Evolutionary conservation across 2,329 filamentous ascomycete species (phyloP), one percentile per base, ranked within the genome.

Genomic region (Blastomyces parvus): DNA sequence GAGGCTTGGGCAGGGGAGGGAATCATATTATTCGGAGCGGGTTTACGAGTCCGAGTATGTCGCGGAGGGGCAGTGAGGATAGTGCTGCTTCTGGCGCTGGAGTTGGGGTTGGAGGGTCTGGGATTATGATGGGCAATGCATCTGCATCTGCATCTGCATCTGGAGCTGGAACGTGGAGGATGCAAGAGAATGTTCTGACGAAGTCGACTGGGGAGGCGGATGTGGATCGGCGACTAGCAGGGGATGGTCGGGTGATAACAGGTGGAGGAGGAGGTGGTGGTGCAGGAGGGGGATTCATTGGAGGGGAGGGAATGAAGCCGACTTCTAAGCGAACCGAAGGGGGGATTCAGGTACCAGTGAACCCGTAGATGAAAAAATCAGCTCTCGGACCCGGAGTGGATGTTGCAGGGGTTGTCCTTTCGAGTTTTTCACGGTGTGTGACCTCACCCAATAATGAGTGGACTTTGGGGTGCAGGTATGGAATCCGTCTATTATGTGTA

Each of bases 11-110:
- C 19, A 22, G 44, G 44, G 46, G n/a, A 50, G 46, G 46, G 46
- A 25, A 22, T 48, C 40, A 42, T 42, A 42, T 44, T n/a, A 44
- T 44, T 52, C n/a, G 27, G 30, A 56, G 53, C 11, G 75, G 75
- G n/a, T 68, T 71, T 19, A 62, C 73, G 44, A 76, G 73, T 0
- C 74, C 76, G 3, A 72, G 66, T 55, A 27, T 75, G 17, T 77
- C 77, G 17, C 72, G 77, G 14, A 72, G 75, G 40, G 71, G 69
- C 2, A 80, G 78, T 63, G 70, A 74, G 61, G 77, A 78, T 50
- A 79, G 77, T 64, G 57, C 30, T 17, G 36, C 59, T 22, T 64
- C 63, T 22, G 59, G 42, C 8, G 19, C 13, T n/a, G 53, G 77
- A 19, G 72, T 74, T 38, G 71, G 69, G 2, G 79, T 77, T 63